Conservation (phyloP, 345 rosid species). For the Populus euphratica region DNA sequence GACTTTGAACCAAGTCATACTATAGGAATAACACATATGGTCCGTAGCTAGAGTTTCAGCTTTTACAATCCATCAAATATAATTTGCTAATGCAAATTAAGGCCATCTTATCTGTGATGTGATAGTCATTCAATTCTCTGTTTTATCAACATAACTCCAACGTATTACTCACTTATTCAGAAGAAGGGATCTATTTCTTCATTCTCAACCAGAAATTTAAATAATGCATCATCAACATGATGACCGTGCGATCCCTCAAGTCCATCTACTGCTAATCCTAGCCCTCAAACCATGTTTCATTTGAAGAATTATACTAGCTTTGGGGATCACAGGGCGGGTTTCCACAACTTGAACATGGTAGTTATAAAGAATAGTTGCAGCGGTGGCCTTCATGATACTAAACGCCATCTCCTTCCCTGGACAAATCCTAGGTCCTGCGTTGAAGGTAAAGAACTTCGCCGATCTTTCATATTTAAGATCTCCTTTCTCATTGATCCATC, state of each 20-base stretch:
- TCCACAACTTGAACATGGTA: not conserved
- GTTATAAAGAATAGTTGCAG: not conserved
- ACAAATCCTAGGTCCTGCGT: constrained; percentile 10
- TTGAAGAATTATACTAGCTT: not conserved
- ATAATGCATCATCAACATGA: no score
- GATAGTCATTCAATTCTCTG: no score
- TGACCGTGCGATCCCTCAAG: not conserved
- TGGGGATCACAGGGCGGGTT: not conserved
- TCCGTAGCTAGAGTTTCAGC: not conserved
- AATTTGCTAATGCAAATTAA: no score
- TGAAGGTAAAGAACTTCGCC: not conserved
- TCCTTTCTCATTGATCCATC: constrained; percentile 8
- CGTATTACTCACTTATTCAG: no score
- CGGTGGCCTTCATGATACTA: not conserved
- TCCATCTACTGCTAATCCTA: not conserved
- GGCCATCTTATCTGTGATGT: no score
- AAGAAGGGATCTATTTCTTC: no score
- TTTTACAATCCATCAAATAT: not conserved
- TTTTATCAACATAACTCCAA: no score
- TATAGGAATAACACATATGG: no score
- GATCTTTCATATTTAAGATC: not conserved
- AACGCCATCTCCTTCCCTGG: constrained; percentile 4
- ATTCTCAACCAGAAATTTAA: no score
- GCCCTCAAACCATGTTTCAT: not conserved
- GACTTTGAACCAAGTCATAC: no score